Base-by-base conservation (phyloP, 805 yeast genomes). In the Candida coquimbonensis region DNA sequence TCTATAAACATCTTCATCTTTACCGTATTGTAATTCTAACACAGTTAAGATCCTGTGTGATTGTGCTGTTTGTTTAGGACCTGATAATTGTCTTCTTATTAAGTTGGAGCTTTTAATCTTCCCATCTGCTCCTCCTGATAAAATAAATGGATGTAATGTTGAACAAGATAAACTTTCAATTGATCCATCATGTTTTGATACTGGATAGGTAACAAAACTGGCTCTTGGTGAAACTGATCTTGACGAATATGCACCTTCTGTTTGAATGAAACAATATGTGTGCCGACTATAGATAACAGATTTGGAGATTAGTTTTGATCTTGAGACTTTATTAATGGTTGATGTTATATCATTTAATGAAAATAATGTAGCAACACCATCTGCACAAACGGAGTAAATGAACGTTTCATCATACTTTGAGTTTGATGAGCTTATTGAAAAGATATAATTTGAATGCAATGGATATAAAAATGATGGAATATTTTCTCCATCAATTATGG, bases 121-220 rank as follows among this genome's bases (percentile, higher is more conserved):
- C 1, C 83, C 83, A 54, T 77, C 80, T 2, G 78, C 56, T 4
- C 75, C 71, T 3, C 81, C 81, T 8, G 71, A 54, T 11, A 75
- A 51, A 1, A 70, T 43, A 46, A 74, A 54, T 11, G 82, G 81
- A 49, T 78, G 83, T 9, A 63, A 37, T 12, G 54, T 50, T 0
- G 80, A 73, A 0, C 69, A 51, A 0, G 71, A 72, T 1, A 72
- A 44, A 0, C 74, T 53, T 16, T 68, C 64, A 2, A 71, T 61
- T 0, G 74, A 64, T 1, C 74, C 68, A 9, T 65, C 68, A 42
- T 70, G 76, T 33, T 66, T 54, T 1, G 70, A 63, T 1, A 76
- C 46, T 13, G 65, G 59, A 9, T 52, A 64, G 17, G 43, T 56
- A 19, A 52, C 67, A 57, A 53, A 69, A 14, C 55, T 52, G 4